Base-by-base conservation (phyloP, 2,329 filamentous ascomycete genomes). In the Aspergillus vadensis region DNA sequence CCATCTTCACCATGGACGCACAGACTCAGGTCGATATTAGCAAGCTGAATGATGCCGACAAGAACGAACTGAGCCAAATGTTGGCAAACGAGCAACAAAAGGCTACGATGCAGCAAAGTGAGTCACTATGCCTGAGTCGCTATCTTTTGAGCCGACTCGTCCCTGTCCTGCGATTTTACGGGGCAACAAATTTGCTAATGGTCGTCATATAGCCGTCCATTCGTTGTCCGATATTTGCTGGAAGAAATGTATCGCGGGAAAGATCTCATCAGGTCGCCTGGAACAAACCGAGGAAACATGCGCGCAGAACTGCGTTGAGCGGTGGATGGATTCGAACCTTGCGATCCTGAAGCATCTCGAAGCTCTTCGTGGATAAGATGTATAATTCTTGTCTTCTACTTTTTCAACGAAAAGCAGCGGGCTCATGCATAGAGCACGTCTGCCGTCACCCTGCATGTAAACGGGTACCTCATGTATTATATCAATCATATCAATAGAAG, bases 241-340 rank as follows among this genome's bases (percentile, higher is more conserved):
- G 88, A 92, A 88, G 74, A 98, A 97, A 81, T 99, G 95, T 82
- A 83, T 97, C 63, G 89, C 90, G 8, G 82, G 87, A 57, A 83
- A 83, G 60, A 89, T 97, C 75, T 88, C 88, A 68, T 85, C 83
- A 63, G 85, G 87, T 27, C 86, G 87, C 70, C 82, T 99, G 67
- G 91, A 96, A 67, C 85, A 84, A 71, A 81, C 79, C 63, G 95
- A 99, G 81, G 89, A 95, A 80, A 80, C 82, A 8, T 99, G 95
- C 77, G 85, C 97, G 75, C 83, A 88, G 76, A 97, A 97, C 82
- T 99, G 95, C 73, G 92, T 98, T 59, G 91, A 97, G 71, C 85
- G 95, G 59, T 98, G 96, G 79, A 84, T 98, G 80, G 95, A 99
- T 77, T 86, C 92, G 64, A 95, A 94, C 79, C 79, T 91, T 66